A percentile compares a stretch with the other conserved stretches of the same genome.
Conservation (phyloP, 176 grass and related monocot species). For the Hsuehochloa calcarea region DNA sequence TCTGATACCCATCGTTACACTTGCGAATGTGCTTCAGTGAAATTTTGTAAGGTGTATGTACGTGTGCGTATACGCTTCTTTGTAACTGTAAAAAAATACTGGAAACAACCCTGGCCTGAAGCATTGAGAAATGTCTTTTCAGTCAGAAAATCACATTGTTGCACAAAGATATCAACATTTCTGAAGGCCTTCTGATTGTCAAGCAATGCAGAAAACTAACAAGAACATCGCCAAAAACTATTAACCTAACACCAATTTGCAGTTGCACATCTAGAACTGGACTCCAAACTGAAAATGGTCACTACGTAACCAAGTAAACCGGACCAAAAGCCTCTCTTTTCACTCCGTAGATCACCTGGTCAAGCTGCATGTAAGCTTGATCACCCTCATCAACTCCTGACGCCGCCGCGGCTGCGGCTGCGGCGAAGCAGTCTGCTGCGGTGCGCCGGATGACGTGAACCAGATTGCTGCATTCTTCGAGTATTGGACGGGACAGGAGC, state of each 20-base stretch:
- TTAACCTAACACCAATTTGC: background rate
- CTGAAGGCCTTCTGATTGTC: background rate
- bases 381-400: conserved; percentile 12
- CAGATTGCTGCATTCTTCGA: conserved; percentile 30
- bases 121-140: conserved; percentile 12
- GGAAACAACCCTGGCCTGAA: background rate
- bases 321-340: conserved; percentile 59
- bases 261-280: background rate
- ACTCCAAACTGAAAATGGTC: background rate
- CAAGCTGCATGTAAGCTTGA: conserved; percentile 49
- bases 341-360: conserved; percentile 34
- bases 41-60: no score
- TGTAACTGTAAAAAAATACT: no score
- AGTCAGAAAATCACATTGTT: background rate
- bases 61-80: no score
- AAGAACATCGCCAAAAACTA: background rate
- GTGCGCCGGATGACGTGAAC: conserved; percentile 1
- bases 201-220: background rate
- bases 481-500: background rate
- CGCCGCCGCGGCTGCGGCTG: background rate
- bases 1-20: no score
- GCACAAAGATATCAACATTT: background rate
- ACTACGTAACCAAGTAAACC: conserved; percentile 45
- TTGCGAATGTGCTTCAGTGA: no score
- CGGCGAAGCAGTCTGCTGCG: conserved; percentile 26